Evolutionary conservation across 1,139 yeast species (phyloP).

Genomic region (Yamadazyma sp.): DNA sequence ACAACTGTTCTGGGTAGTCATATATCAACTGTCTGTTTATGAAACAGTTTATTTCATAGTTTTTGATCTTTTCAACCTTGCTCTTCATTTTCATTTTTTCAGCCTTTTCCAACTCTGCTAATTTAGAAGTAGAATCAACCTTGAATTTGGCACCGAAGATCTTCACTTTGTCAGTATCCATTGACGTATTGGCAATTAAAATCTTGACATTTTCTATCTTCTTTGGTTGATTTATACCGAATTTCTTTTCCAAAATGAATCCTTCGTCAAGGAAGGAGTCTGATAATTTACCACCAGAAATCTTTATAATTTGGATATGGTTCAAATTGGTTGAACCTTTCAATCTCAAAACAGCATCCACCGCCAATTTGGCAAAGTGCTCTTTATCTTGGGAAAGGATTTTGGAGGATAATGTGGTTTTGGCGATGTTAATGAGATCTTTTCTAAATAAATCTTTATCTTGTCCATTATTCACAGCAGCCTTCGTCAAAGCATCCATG

Average conservation of each 20-base stretch:
- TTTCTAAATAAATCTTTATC: slow-evolving; percentile 64
- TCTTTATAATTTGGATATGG: slow-evolving; percentile 90
- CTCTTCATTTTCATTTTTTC: slow-evolving; percentile 90
- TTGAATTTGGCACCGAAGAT: slow-evolving; percentile 97
- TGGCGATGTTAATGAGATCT: slow-evolving; percentile 85
- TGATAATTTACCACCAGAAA: slow-evolving; percentile 86
- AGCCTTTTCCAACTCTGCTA: slow-evolving; percentile 94
- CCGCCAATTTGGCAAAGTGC: slow-evolving; percentile 84
- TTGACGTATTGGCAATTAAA: slow-evolving; percentile 90
- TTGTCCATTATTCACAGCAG: slow-evolving; percentile 73
- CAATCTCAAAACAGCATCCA: slow-evolving; percentile 87
- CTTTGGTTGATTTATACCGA: slow-evolving; percentile 94
- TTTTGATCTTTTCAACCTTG: slow-evolving; percentile 84
- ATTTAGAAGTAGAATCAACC: slow-evolving; percentile 91
- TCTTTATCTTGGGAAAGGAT: slow-evolving; percentile 93
- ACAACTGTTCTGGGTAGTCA: slow-evolving; percentile 96
- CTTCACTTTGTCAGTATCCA: slow-evolving; percentile 97
- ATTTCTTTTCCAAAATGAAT: slow-evolving; percentile 83
- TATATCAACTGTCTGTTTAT: slow-evolving; percentile 95
- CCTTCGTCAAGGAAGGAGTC: slow-evolving; percentile 97
- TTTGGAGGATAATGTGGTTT: slow-evolving; percentile 90
- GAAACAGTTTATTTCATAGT: slow-evolving; percentile 82
- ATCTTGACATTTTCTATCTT: slow-evolving; percentile 79
- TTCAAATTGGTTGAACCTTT: slow-evolving; percentile 94
- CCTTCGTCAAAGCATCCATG: slow-evolving; percentile 69